Base-by-base conservation (phyloP, 2,329 filamentous ascomycete species). In the Ploettnerulaceae sp. region DNA sequence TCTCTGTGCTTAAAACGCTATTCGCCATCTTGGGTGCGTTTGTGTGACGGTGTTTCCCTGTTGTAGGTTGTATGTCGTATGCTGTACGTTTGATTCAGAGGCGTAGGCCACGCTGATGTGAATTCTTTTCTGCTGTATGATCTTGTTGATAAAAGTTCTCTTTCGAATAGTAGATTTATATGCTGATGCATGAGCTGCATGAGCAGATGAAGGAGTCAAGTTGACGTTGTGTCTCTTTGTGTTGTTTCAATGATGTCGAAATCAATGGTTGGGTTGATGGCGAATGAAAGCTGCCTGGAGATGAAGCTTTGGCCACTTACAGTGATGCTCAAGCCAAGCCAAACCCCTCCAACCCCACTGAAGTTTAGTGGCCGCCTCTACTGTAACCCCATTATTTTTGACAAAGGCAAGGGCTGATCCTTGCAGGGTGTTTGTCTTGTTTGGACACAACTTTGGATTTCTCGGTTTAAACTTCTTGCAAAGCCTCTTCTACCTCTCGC, bases 1-100 rank as follows among this genome's bases (percentile, higher is more conserved):
- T 68, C 50, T 69, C 65, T 28, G 69, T 61, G 49, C 64, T 67
- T 38, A 74, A 65, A 5, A 71, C 69, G 43, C 70, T 57, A 21
- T 47, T 50, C 32, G 54, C 47, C 61, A 63, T 64, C 7, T 28
- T 56, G 53, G 7, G 21, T 28, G 22, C 2, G 8, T 26, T 25
- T 31, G 22, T 20, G 11, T 31, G 4, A n/a, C 9, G 3, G 24
- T 17, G 24, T 18, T 9, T 28, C 18, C n/a, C n/a, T n/a, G n/a
- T 17, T 4, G 21, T 26, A 2, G 12, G 22, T 9, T 14, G 9
- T 15, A 15, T 28, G n/a, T 22, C 3, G 18, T 5, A 9, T 24
- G n/a, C n/a, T n/a, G n/a, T n/a, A n/a, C n/a, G n/a, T n/a, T n/a
- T n/a, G n/a, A n/a, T 36, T n/a, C 5, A 7, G 7, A 21, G 34